Evolutionary conservation across 176 grass and related monocot genomes (phyloP).

Genomic region (Luzula sylvatica): DNA sequence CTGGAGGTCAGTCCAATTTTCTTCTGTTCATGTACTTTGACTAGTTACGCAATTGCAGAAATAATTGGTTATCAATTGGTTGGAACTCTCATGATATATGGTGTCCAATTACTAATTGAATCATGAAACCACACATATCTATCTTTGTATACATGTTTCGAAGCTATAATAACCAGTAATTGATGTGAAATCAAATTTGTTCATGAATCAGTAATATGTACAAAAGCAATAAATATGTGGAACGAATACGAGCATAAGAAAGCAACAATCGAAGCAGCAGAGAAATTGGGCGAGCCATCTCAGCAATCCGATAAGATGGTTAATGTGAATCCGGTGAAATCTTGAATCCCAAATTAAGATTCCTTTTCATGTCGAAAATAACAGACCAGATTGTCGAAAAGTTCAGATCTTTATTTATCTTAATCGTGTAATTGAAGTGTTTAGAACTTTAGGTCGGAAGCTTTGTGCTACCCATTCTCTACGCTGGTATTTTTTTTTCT

Average conservation of each 20-base stretch:
- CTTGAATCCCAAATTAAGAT: slow-evolving; percentile 54
- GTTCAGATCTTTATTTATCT: no score
- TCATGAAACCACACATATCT: not conserved
- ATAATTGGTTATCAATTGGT: no score
- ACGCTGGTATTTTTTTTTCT: no score
- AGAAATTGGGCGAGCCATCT: slow-evolving; percentile 6
- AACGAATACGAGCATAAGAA: slow-evolving; percentile 60
- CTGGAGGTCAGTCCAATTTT: slow-evolving; percentile 35
- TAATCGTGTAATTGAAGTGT: no score
- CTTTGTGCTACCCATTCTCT: no score
- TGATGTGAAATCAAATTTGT: not conserved
- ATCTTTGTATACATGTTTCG: not conserved
- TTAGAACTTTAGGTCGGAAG: no score
- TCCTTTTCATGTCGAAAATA: slow-evolving; percentile 1
- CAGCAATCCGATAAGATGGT: slow-evolving; percentile 23
- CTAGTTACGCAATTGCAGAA: no score
- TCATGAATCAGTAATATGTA: slow-evolving; percentile 58
- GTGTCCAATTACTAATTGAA: no score
- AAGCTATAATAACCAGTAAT: not conserved
- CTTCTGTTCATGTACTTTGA: not conserved
- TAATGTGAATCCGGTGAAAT: slow-evolving; percentile 27
- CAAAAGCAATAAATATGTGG: slow-evolving; percentile 85
- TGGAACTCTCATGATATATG: no score
- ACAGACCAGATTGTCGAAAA: no score
- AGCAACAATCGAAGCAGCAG: slow-evolving; percentile 28